Base-by-base conservation (phyloP, 164 flowering plant species). In the Litsea cubeba region DNA sequence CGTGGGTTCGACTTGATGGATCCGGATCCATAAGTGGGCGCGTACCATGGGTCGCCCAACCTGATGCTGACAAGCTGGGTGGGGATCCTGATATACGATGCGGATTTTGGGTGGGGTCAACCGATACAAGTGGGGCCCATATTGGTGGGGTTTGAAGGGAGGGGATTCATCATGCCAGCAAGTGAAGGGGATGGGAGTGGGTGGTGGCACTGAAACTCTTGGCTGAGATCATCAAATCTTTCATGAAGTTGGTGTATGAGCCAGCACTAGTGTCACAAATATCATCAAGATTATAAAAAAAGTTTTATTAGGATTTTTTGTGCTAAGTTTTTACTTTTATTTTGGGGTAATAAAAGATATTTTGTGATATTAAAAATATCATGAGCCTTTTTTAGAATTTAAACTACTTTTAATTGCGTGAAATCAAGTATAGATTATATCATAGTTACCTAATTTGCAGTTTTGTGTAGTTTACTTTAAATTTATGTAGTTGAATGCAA, bases 71-170 rank as follows among this genome's bases (percentile, higher is more conserved):
- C 74, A 1, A 83, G 85, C 63, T 83, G 84, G 87, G 0, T 79
- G 28, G 76, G 65, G 7, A 11, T 83, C 67, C 80, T 79, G 0
- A 1, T 83, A 0, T 54, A 71, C 11, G 77, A 30, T 62, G 75
- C 75, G 5, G 75, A 78, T 71, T 78, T 86, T 67, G 91, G 91
- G 11, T 88, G 87, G 88, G 91, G 91, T 2, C 74, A 68, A 24
- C 87, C 84, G 25, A 50, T 78, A 3, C 71, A 78, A 68, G 76
- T 88, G 81, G 84, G 85, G 3, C 88, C 87, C 2, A 84, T 76
- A 1, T 57, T 46, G 0, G 24, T 77, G n/a, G 80, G 75, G 20
- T 65, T 24, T 32, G 87, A 87, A 65, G 89, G 87, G 7, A 77
- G 74, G 24, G 72, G 70, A 10, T 64, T 83, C 40, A 69, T 87